Evolutionary conservation across 169 alveolate genomes (phyloP), one percentile per base, ranked within the genome.

Genomic region (Cryptosporidium meleagridis): DNA sequence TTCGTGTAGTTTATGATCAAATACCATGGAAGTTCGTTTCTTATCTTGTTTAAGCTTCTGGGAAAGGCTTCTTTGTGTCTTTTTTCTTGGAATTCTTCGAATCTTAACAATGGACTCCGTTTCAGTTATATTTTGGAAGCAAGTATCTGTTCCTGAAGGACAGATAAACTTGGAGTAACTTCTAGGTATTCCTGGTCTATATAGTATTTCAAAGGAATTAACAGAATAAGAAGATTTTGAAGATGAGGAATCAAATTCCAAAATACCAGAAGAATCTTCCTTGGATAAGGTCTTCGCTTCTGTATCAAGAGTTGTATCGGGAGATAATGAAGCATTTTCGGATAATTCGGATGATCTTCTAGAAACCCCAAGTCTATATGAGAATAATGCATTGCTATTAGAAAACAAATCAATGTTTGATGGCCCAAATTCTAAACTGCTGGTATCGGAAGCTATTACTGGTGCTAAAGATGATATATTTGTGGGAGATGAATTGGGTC

Each of bases 111-210:
- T 35, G n/a, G 29, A n/a, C 59, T 72, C 48, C 2, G 84, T 4
- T 16, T 70, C 84, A 16, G 44, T 70, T 14, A 16, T 21, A 16
- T 62, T 67, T 8, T 61, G 52, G 35, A 59, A 59, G n/a, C 44
- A 59, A 1, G 18, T 26, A 10, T 80, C 89, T 16, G 89, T 37
- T 8, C 89, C 89, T 8, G 52, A 31, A n/a, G 89, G 89, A 18
- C 89, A 80, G 2, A 67, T 80, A 39, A 80, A 80, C 39, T 65
- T 80, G 62, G 72, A 53, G 26, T 59, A 59, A 65, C 35, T 65
- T 44, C 89, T 80, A 18, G 72, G 75, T 10, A 80, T 80, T n/a
- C 89, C 89, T 44, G 89, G 89, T 61, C 72, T 80, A 39, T 80
- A 35, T 4, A 80, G 67, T 9, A 80, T 35, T 33, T 31, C 72